These are phyloP conservation scores for Solanum corneliomulleri DNA, from an alignment of 257 asterid species.

Conservation along the genomic window DNA sequence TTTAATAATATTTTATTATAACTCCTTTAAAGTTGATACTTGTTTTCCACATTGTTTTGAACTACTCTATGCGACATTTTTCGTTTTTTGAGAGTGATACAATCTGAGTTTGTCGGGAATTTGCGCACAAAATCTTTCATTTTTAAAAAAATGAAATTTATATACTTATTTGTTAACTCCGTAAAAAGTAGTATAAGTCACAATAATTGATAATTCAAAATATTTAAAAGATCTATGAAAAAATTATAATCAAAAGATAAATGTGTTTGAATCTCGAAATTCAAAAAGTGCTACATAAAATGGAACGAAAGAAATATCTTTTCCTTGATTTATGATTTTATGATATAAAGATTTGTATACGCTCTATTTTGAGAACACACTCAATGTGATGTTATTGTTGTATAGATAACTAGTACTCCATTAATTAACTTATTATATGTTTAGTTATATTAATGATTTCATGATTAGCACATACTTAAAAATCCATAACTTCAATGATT, in stretches of 20 bases:
- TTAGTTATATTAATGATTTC: neutral
- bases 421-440: neutral
- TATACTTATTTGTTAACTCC: no score
- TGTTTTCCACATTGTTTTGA: neutral
- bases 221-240: no score
- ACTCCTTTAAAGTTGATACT: neutral
- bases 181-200: no score
- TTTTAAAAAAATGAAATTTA: no score
- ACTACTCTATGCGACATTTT: neutral
- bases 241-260: no score
- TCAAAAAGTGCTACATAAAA: neutral
- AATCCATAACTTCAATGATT: neutral
- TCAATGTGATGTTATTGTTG: neutral
- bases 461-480: neutral
- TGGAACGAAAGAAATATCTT: rapidly evolving
- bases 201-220: neutral
- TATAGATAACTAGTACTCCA: neutral
- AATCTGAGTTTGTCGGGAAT: no score
- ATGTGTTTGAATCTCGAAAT: neutral
- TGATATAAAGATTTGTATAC: neutral
- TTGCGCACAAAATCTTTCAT: no score
- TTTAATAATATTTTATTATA: neutral
- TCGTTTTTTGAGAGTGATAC: rapidly evolving
- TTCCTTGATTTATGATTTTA: neutral
- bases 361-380: no score